Percentiles rank a stretch among this genome's conserved stretches.
Conservation (phyloP, 768 basidiomycete genomes). For the Mycena epipterygia region DNA sequence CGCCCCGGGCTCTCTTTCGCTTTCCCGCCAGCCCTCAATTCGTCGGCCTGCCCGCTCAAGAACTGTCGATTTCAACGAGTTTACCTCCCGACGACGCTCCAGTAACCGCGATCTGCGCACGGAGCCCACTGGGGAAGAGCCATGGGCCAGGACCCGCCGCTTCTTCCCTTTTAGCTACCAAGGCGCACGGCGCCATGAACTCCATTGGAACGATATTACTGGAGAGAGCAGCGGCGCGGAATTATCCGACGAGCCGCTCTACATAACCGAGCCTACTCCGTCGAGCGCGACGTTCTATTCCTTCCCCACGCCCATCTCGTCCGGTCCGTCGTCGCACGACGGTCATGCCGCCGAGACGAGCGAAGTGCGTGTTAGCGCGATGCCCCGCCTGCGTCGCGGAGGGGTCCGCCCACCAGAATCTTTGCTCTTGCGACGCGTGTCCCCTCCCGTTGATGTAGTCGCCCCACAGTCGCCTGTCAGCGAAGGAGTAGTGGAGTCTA, state of each 20-base stretch:
- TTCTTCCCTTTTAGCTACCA: slow-evolving; percentile 68
- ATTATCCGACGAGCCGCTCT: slow-evolving; percentile 32
- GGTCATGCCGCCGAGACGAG: slow-evolving; percentile 46
- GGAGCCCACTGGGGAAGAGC: slow-evolving; percentile 15
- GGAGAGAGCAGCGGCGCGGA: slow-evolving; percentile 26
- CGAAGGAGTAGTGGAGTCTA: slow-evolving; percentile 6
- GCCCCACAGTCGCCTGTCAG: slow-evolving; percentile 23
- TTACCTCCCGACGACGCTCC: slow-evolving; percentile 74
- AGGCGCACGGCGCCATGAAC: slow-evolving; percentile 58
- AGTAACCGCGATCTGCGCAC: slow-evolving; percentile 53
- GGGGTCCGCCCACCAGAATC: slow-evolving; percentile 76
- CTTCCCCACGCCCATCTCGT: slow-evolving; percentile 40
- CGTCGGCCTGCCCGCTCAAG: slow-evolving; percentile 70
- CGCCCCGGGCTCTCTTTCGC: slow-evolving; percentile 40
- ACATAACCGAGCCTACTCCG: slow-evolving; percentile 38
- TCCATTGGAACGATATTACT: slow-evolving; percentile 44
- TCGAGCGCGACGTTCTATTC: slow-evolving; percentile 42
- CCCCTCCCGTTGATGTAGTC: slow-evolving; percentile 44
- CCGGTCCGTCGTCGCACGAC: slow-evolving; percentile 22
- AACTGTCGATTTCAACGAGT: slow-evolving; percentile 79
- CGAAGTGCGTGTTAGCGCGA: slow-evolving; percentile 51
- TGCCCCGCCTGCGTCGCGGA: slow-evolving; percentile 75
- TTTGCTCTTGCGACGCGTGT: slow-evolving; percentile 62
- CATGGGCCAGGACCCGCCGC: slow-evolving; percentile 51
- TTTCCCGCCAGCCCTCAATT: slow-evolving; percentile 69